These are phyloP conservation scores for Fusarium sp. DNA, from an alignment of 2,329 filamentous ascomycete genomes.

Conservation along the genomic window DNA sequence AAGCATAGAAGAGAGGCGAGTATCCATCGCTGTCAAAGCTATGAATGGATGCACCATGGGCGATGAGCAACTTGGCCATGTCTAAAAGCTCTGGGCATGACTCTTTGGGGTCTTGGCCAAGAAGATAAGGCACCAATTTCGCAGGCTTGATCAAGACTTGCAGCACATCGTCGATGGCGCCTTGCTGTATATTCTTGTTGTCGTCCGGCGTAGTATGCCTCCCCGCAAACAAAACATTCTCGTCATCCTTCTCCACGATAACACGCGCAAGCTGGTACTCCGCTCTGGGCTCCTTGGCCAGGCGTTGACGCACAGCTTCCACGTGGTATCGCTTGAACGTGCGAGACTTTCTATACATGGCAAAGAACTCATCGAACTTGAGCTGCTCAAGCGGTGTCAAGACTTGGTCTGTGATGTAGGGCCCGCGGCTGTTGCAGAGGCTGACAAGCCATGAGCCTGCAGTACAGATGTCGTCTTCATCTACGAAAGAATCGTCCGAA, in stretches of 20 bases:
- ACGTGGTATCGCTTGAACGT: constrained; percentile 2
- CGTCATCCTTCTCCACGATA: background rate
- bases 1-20: constrained; percentile 13
- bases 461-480: background rate
- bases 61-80: constrained; percentile 7
- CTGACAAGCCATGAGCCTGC: constrained; percentile 18
- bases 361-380: constrained; percentile 25
- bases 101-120: background rate
- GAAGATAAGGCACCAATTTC: background rate
- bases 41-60: background rate
- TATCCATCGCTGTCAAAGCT: constrained; percentile 6
- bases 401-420: background rate
- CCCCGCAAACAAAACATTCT: background rate
- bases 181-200: background rate
- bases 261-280: constrained; percentile 9
- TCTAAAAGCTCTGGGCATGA: constrained; percentile 17
- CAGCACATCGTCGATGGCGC: constrained; percentile 1
- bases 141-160: constrained; percentile 9
- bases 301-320: constrained; percentile 1
- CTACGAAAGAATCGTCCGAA: background rate
- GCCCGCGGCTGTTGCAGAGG: background rate
- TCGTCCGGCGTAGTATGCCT: constrained; percentile 3
- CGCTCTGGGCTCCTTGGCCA: background rate
- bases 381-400: constrained; percentile 12
- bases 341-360: background rate